Base-by-base conservation (phyloP, 768 basidiomycete species). In the Sporobolomyces pararoseus region DNA sequence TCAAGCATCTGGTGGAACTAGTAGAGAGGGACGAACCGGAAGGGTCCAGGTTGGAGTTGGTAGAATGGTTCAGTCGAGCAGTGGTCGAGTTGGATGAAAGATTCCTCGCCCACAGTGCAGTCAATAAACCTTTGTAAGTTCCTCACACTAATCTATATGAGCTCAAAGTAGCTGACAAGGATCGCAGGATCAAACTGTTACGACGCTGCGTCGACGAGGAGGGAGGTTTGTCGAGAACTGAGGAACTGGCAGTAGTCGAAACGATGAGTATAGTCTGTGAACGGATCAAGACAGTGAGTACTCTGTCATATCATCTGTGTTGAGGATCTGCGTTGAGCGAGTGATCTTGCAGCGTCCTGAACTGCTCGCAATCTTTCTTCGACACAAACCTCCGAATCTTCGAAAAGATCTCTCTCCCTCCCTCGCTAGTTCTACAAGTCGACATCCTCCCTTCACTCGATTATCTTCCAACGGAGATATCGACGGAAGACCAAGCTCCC, bases 331-430 rank as follows among this genome's bases (percentile, higher is more conserved):
- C 10, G n/a, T 4, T 23, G 23, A 29, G 2, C 5, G 10, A 31
- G 14, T 12, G 9, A 27, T 10, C 27, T 23, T 10, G 7, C 60
- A 74, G 72, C 87, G 88, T 77, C 86, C 90, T 46, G 90, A 93
- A 75, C 83, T 98, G 2, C 85, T 98, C 46, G 89, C 96, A 85
- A 95, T 98, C 72, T 97, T 97, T 82, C 95, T 98, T 78, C 91
- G 94, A 76, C 92, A 95, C 78, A 93, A 90, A 76, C 87, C 90
- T 74, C 90, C 90, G 87, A 88, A 87, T 9, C 71, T 67, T 13
- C 72, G 71, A 13, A 74, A 72, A 5, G 68, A 75, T 34, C 65
- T 63, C 2, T 61, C 65, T 25, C 51, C 63, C 53, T 51, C 60
- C 50, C 64, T 58, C 67, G 70, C 42, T 32, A 39, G 57, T 27